A percentile compares a stretch with the other conserved stretches of the same genome.
These are phyloP conservation scores for Mycena capillaripes DNA, from an alignment of 768 basidiomycete species.

Conservation along the genomic window DNA sequence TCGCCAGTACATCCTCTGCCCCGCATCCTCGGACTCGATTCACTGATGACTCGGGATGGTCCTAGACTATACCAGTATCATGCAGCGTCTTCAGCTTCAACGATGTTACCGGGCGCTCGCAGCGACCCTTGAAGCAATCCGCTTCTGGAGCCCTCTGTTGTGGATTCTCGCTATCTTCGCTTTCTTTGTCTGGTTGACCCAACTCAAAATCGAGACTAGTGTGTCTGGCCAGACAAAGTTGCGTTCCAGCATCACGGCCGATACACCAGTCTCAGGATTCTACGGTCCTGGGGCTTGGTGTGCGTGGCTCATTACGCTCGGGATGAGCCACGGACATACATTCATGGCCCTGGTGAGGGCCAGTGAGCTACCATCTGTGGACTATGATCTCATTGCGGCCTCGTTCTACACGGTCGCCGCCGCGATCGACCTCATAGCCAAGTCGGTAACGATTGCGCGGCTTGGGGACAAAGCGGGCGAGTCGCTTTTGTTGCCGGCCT, in stretches of 20 bases:
- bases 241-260: not conserved
- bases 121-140: too few relatives aligned
- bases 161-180: too few relatives aligned
- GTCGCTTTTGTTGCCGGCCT: not conserved
- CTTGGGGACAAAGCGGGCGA: slow-evolving; percentile 6
- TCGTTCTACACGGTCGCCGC: not conserved
- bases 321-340: slow-evolving; percentile 6
- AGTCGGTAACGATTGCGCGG: not conserved
- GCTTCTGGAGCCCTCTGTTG: too few relatives aligned
- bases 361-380: not conserved
- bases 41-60: too few relatives aligned
- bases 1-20: too few relatives aligned
- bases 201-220: too few relatives aligned
- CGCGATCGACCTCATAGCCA: slow-evolving; percentile 3
- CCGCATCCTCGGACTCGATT: too few relatives aligned
- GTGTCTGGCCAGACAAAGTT: not conserved
- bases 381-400: slow-evolving; percentile 9
- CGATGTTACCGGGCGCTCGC: too few relatives aligned
- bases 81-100: too few relatives aligned
- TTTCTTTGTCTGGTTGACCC: too few relatives aligned
- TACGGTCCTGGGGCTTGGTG: slow-evolving; percentile 11
- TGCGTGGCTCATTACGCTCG: slow-evolving; percentile 7
- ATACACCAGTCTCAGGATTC: slow-evolving; percentile 19
- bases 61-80: too few relatives aligned
- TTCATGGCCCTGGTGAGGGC: not conserved